Evolutionary conservation across 768 basidiomycete genomes (phyloP), one percentile per base, ranked within the genome.

Genomic region (Phanerochaete sordida): DNA sequence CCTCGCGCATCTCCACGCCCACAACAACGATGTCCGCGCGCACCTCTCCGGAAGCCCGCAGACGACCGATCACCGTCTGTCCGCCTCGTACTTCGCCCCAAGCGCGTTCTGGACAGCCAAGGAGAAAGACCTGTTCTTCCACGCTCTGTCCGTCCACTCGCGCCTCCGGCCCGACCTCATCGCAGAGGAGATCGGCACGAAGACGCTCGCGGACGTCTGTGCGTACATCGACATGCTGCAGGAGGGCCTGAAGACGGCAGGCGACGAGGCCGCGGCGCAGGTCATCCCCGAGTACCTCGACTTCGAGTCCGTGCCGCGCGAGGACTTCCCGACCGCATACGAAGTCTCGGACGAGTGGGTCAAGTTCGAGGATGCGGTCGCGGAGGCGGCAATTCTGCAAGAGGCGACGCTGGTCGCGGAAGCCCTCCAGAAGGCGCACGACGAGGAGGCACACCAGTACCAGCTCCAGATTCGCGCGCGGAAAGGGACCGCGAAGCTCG

Each of bases 81-180:
- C 74, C 21, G 70, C 81, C 31, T 71, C 73, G 1, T 65, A 62
- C 56, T 57, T 66, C 28, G 54, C 66, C 0, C 69, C 71, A 0
- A 59, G 61, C 46, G 73, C 78, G 39, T 77, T 74, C 59, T 94
- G 92, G 92, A 84, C 86, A 3, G 69, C 78, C 0, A 64, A 73
- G n/a, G 93, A 95, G 67, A 87, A 89, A 62, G 77, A 84, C 27
- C 63, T 68, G 0, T 91, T 94, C 73, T 94, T 93, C 70, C 87
- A 83, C 69, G 86, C 81, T 0, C 71, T 94, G 23, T 72, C 80
- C 27, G 70, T 85, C 1, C 75, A 89, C 71, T 93, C 91, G 21
- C 81, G 88, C 26, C 77, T 88, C 45, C 75, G 90, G 23, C 88
- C 91, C 0, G 93, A 94, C 70, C 79, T 93, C 49, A 87, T 95